A percentile compares a stretch with the other conserved stretches of the same genome.
Evolutionary conservation across 768 basidiomycete genomes (phyloP).

Genomic region (Gloeopeniophorella convolvens): DNA sequence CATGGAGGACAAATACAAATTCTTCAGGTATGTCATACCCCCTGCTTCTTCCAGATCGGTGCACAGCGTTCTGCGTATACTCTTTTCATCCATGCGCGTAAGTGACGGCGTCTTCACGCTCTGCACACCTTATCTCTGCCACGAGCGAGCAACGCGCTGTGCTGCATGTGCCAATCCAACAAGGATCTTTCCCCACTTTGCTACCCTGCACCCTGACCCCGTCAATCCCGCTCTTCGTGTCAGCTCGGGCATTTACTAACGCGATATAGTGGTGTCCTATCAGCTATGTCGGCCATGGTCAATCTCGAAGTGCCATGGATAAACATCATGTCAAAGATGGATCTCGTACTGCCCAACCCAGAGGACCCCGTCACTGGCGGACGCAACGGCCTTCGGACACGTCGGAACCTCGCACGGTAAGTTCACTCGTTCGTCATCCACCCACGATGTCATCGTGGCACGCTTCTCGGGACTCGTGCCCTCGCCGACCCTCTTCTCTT

Average conservation of each 20-base stretch:
- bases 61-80: conserved; percentile 9
- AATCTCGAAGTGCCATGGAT: conserved; percentile 96
- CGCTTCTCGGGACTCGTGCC: conserved; percentile 10
- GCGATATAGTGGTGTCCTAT: conserved; percentile 72
- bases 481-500: conserved; percentile 15
- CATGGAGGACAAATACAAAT: conserved; percentile 99
- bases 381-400: conserved; percentile 65
- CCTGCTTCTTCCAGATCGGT: background rate
- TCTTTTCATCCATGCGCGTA: background rate
- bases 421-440: conserved; percentile 20
- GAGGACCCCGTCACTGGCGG: conserved; percentile 51
- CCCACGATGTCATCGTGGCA: conserved; percentile 14
- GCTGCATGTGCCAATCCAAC: background rate
- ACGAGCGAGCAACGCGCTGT: background rate
- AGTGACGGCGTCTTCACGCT: conserved; percentile 1
- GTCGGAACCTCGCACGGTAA: conserved; percentile 80
- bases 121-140: conserved; percentile 1
- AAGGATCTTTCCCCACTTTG: background rate
- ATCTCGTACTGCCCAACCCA: conserved; percentile 68
- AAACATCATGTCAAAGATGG: conserved; percentile 99
- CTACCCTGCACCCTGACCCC: conserved; percentile 15
- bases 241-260: conserved; percentile 12
- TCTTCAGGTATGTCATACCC: conserved; percentile 64
- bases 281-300: conserved; percentile 99
- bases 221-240: conserved; percentile 7